phyloP scores from a whole-genome alignment of 768 basidiomycete genomes.

The Auricularia sp. region DNA sequence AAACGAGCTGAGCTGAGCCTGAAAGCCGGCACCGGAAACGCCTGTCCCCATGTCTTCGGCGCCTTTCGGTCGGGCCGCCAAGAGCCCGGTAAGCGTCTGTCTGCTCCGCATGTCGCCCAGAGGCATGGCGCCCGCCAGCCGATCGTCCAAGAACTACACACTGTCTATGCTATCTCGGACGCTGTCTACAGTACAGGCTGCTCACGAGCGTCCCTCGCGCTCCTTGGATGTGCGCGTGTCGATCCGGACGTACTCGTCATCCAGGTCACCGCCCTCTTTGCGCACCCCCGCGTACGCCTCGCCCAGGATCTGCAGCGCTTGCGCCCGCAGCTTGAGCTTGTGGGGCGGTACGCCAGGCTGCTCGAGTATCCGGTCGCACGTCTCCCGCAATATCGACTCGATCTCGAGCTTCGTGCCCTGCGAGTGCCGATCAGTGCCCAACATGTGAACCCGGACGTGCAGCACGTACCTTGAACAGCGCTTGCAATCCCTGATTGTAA shows the following conservation, averaged over 20 bases:
- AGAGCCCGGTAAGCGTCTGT: no score
- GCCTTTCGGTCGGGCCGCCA: no score
- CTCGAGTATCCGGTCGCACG: constrained; percentile 69
- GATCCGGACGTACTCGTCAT: constrained; percentile 73
- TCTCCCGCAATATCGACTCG: constrained; percentile 80
- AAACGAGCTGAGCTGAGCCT: no score
- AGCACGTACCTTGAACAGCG: constrained; percentile 66
- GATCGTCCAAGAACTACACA: neutral
- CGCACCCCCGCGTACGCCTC: constrained; percentile 64
- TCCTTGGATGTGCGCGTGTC: constrained; percentile 38
- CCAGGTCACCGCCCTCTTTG: constrained; percentile 41
- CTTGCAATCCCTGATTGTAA: constrained; percentile 49
- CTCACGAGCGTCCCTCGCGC: constrained; percentile 6
- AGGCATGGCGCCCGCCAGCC: neutral
- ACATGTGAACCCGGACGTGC: no score
- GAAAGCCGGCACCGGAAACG: no score
- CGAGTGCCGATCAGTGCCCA: neutral
- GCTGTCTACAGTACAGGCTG: neutral
- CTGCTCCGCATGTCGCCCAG: neutral
- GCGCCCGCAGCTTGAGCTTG: constrained; percentile 63
- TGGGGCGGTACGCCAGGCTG: constrained; percentile 39
- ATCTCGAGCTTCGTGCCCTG: constrained; percentile 88
- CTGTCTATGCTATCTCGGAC: neutral
- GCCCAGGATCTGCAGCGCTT: constrained; percentile 75
- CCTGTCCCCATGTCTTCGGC: no score